A percentile compares a stretch with the other conserved stretches of the same genome.
Conservation (phyloP, 331 rosid species). For the Phaseolus coccineus region DNA sequence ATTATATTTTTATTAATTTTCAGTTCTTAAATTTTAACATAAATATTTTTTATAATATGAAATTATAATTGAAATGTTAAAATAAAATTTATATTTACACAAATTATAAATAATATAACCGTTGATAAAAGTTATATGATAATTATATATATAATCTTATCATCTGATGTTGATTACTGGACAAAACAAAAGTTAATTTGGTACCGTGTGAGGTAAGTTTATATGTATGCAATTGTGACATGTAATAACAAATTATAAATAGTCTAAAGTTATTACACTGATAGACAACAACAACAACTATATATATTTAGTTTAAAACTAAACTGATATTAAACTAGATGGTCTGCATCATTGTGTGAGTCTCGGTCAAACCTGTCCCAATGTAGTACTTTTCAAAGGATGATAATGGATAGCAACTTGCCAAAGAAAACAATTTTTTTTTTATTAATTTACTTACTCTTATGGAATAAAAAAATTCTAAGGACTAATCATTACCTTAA, state of each 20-base stretch:
- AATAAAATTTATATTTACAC: no score
- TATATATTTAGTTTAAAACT: background rate
- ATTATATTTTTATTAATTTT: no score
- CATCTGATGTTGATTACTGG: no score
- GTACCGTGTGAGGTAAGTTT: background rate
- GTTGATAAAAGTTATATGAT: no score
- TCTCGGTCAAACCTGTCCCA: background rate
- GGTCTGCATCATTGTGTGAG: background rate
- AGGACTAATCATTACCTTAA: background rate
- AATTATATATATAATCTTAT: no score
- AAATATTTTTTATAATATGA: no score
- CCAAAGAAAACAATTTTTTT: no score
- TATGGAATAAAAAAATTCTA: background rate
- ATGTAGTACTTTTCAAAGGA: background rate
- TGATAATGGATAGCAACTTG: no score
- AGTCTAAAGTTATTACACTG: background rate
- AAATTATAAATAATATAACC: no score
- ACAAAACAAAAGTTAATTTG: background rate
- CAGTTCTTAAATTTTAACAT: no score
- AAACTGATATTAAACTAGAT: background rate
- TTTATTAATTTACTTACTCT: background rate
- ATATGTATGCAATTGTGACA: background rate
- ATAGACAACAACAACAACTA: background rate
- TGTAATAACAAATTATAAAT: slow-evolving; percentile 13
- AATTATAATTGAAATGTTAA: no score